Percentiles rank a stretch among this genome's conserved stretches.
Conservation (phyloP, 2,329 filamentous ascomycete species). For the Cladophialophora bantiana region DNA sequence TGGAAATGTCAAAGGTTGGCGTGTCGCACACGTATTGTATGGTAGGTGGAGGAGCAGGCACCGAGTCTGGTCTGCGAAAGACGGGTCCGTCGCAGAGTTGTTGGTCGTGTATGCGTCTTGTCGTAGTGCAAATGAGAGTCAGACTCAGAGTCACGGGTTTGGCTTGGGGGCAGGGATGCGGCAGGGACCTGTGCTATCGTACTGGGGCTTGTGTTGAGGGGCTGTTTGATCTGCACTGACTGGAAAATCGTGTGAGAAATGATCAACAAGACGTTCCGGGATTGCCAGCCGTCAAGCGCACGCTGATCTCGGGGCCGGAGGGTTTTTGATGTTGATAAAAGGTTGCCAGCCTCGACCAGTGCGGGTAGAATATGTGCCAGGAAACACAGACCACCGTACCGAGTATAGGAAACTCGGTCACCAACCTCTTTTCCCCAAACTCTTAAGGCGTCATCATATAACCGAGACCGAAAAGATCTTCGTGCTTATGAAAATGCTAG, state of each 20-base stretch:
- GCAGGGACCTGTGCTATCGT: background rate
- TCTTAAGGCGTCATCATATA: conserved; percentile 8
- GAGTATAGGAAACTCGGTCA: background rate
- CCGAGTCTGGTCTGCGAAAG: conserved; percentile 4
- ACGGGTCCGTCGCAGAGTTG: conserved; percentile 1
- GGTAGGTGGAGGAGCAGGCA: conserved; percentile 11
- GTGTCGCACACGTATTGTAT: conserved; percentile 7
- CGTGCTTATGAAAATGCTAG: conserved; percentile 17
- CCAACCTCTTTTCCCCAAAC: conserved; percentile 5
- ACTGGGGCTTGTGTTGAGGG: background rate
- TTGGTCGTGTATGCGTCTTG: background rate
- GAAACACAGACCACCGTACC: background rate
- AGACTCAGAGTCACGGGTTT: conserved; percentile 19
- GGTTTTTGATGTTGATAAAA: conserved; percentile 8
- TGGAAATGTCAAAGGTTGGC: background rate
- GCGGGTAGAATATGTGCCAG: conserved; percentile 15
- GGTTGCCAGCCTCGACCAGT: background rate
- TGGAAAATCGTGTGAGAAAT: conserved; percentile 14
- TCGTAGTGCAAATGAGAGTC: conserved; percentile 12
- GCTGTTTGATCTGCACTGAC: conserved; percentile 10
- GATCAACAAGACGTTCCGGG: conserved; percentile 8
- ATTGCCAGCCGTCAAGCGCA: conserved; percentile 7
- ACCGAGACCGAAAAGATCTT: conserved; percentile 14
- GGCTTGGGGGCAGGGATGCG: background rate
- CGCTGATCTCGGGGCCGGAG: conserved; percentile 17